Evolutionary conservation across 2,329 filamentous ascomycete species (phyloP), one percentile per base, ranked within the genome.

Genomic region (Metarhizium album): DNA sequence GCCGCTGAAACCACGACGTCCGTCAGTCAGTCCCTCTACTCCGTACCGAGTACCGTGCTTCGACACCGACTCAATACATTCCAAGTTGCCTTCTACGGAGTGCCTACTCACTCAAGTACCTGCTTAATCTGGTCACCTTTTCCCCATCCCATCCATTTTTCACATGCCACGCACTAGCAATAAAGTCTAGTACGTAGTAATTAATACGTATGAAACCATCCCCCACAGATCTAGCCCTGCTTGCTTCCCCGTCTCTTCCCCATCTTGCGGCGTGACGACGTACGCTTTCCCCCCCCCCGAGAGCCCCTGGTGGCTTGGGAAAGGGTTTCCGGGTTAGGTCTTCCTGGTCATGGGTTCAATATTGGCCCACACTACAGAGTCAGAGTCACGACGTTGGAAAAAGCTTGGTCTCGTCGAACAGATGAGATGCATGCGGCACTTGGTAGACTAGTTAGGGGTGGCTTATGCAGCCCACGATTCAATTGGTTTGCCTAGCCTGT

Each of bases 321-420:
- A 48, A 29, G 46, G 37, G 37, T 48, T 48, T 48, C 33, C n/a
- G 35, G 31, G 35, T 42, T 42, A 48, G 43, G 43, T 46, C 27
- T 46, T 22, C n/a, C 20, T 31, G 43, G 33, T 48, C 46, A 48
- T 48, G 46, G 31, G 46, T 33, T 42, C 20, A 18, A 31, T 6
- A 22, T 14, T 42, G 46, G 46, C 46, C 35, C 46, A 48, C 35
- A 31, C 27, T 3, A 46, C 31, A 18, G 23, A 31, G 23, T 43
- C 27, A 16, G 27, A 23, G 40, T 49, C 29, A 42, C 20, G 6
- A 37, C 18, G 31, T 14, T 18, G 35, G 33, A 9, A 42, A 13
- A 40, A 40, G 37, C 37, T 40, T 40, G 37, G 5, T 48, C 37
- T 33, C 16, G 24, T 48, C 38, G 35, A 35, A 48, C 20, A 8